Percentiles rank a stretch among this genome's conserved stretches.
Conservation (phyloP, 2,329 filamentous ascomycete species). For the Fusarium pininemorale region DNA sequence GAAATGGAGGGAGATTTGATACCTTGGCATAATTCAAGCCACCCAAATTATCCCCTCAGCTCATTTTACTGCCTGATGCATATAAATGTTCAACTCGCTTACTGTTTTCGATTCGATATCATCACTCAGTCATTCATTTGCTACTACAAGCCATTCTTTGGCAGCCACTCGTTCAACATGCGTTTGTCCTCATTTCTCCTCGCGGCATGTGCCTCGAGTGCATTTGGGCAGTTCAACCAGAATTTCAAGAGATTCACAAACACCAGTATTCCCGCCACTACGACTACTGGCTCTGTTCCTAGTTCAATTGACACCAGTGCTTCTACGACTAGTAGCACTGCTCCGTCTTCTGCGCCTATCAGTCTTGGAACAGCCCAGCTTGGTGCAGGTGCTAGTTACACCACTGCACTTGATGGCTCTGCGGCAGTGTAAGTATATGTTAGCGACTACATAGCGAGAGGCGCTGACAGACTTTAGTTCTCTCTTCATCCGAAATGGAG, state of each 20-base stretch:
- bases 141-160: not conserved
- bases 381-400: not conserved
- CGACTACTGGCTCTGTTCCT: not conserved
- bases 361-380: not conserved
- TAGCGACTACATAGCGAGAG: too few species aligned
- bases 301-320: not conserved
- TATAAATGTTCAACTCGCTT: not conserved
- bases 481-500: not conserved
- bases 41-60: too few species aligned
- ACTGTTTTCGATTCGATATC: fast-evolving
- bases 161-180: not conserved
- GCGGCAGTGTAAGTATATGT: not conserved
- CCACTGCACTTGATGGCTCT: not conserved
- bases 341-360: not conserved
- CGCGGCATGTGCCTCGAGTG: not conserved
- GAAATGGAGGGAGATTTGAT: not conserved
- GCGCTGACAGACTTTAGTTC: not conserved
- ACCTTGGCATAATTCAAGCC: not conserved
- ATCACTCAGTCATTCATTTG: not conserved
- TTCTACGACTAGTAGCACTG: not conserved
- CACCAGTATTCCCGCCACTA: not conserved
- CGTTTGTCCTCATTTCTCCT: not conserved
- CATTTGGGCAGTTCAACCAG: not conserved
- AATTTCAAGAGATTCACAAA: conserved; percentile 26
- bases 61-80: not conserved